Percentiles rank a stretch among this genome's conserved stretches.
Conservation (phyloP, 306 rosid species). For the Corylus avellana region DNA sequence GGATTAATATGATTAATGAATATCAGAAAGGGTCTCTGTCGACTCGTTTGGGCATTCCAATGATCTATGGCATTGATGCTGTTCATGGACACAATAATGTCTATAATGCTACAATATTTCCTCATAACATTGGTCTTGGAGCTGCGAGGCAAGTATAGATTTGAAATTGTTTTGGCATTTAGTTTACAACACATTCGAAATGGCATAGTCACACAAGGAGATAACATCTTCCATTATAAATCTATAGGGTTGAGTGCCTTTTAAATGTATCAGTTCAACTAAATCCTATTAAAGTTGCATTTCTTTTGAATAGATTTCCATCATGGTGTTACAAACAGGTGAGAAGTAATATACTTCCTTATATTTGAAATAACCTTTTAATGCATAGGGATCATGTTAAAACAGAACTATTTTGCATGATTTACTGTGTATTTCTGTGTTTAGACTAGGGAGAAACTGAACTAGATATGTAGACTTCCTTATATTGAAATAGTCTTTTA, state of each 20-base stretch:
- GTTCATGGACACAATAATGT: conserved; percentile 98
- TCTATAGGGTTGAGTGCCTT: not conserved
- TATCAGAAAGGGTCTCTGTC: conserved; percentile 78
- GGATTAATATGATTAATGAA: conserved; percentile 87
- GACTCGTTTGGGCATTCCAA: conserved; percentile 89
- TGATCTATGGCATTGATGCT: conserved; percentile 97
- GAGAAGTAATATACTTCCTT: not conserved
- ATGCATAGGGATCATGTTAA: not conserved
- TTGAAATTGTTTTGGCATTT: conserved; percentile 5
- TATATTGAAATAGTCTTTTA: conserved; percentile 30
- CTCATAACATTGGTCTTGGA: conserved; percentile 94
- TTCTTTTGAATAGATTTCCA: not conserved
- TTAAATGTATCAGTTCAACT: not conserved
- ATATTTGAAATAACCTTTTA: not conserved
- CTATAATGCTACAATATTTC: conserved; percentile 90
- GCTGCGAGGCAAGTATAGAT: conserved; percentile 78
- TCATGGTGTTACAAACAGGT: not conserved
- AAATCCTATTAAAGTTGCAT: not conserved
- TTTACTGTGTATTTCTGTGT: not conserved
- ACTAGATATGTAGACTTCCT: conserved; percentile 17
- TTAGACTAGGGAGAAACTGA: not conserved
- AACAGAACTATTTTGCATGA: not conserved
- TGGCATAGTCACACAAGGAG: not conserved
- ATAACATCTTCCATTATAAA: not conserved
- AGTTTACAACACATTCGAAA: not conserved